Percentiles rank a stretch among this genome's conserved stretches.
Conservation (phyloP, 2,329 filamentous ascomycete species). For the Paraphoma chrysanthemicola region DNA sequence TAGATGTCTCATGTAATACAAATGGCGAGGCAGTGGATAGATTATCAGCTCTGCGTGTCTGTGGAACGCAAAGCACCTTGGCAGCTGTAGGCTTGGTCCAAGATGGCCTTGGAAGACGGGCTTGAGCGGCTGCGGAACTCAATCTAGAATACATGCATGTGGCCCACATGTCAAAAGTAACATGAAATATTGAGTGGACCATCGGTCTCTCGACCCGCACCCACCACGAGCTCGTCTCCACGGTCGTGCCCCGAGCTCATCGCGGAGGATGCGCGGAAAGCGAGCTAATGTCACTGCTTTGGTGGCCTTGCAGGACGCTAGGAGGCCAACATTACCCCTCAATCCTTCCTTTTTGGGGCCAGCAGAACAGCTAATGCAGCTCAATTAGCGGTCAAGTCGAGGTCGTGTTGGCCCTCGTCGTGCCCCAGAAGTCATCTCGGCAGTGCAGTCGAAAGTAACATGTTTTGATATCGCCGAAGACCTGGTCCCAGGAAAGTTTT, state of each 20-base stretch:
- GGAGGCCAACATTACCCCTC: constrained; percentile 31
- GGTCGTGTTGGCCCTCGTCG: not conserved
- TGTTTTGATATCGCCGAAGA: not conserved
- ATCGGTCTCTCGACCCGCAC: not conserved
- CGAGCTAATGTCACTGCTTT: constrained; percentile 31
- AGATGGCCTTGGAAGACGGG: too few relatives aligned
- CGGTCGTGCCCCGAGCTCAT: not conserved
- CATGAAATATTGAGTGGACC: not conserved
- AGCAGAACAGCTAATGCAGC: constrained; percentile 12
- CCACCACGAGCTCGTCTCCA: not conserved
- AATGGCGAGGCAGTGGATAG: too few relatives aligned
- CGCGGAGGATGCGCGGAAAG: constrained; percentile 15
- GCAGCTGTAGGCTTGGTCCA: too few relatives aligned
- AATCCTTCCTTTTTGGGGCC: constrained; percentile 18
- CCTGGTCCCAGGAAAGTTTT: not conserved
- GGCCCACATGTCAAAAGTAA: not conserved
- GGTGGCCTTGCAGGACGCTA: constrained; percentile 31
- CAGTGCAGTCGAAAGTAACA: not conserved
- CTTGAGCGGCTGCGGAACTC: too few relatives aligned
- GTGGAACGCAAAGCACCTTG: too few relatives aligned
- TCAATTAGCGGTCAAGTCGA: constrained; percentile 20
- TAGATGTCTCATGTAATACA: too few relatives aligned
- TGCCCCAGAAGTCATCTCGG: not conserved
- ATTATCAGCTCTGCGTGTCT: too few relatives aligned
- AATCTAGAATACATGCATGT: too few relatives aligned